Conservation (phyloP, 1,284 basidiomycete species). For the Moesziomyces aphidis region DNA sequence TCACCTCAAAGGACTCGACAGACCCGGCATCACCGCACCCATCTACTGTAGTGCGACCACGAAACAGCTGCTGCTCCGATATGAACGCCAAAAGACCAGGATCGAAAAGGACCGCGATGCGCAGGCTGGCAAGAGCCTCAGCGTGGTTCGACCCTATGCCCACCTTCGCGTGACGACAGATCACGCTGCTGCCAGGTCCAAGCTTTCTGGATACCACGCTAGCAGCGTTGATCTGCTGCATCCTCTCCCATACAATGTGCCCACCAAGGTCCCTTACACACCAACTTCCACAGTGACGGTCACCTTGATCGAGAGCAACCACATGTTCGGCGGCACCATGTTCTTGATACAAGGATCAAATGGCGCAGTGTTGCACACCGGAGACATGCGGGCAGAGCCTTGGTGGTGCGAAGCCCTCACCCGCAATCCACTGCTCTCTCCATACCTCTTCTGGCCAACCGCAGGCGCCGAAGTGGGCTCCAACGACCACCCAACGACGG, state of each 20-base stretch:
- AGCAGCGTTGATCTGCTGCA: constrained; percentile 40
- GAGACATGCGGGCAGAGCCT: constrained; percentile 87
- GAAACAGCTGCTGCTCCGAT: constrained; percentile 53
- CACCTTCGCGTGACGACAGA: constrained; percentile 37
- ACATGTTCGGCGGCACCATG: constrained; percentile 94
- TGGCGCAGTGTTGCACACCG: constrained; percentile 86
- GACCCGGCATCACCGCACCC: constrained; percentile 42
- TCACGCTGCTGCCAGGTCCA: constrained; percentile 32
- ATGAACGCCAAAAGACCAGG: constrained; percentile 49
- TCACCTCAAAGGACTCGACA: constrained; percentile 59
- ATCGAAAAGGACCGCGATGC: constrained; percentile 38
- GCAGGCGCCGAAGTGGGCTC: not conserved
- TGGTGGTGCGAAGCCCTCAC: constrained; percentile 78
- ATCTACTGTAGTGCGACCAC: constrained; percentile 59
- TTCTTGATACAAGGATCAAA: constrained; percentile 82
- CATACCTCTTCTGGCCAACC: constrained; percentile 73
- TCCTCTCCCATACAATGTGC: constrained; percentile 70
- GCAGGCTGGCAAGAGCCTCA: constrained; percentile 7
- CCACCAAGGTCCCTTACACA: constrained; percentile 76
- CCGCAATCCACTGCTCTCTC: constrained; percentile 77
- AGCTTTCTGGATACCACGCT: constrained; percentile 24
- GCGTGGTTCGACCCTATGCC: constrained; percentile 48
- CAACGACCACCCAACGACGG: not conserved
- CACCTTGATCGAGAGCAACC: constrained; percentile 89
- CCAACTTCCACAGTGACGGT: constrained; percentile 75